Evolutionary conservation across 2,329 filamentous ascomycete genomes (phyloP), one percentile per base, ranked within the genome.

Genomic region (Lachnellula arida): DNA sequence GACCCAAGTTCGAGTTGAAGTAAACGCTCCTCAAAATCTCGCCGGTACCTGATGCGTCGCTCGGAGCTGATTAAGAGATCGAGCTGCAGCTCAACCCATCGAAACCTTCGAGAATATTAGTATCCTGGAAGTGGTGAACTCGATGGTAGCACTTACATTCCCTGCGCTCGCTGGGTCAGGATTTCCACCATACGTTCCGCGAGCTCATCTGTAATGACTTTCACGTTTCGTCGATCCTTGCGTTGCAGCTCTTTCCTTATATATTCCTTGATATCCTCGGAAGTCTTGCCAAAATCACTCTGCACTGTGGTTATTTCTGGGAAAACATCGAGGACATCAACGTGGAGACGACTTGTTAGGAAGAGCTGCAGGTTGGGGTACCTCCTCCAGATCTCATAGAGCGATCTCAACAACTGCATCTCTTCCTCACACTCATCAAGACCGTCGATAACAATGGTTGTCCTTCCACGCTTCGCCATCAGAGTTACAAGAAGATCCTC

Each of bases 61-160:
- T 57, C 55, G 19, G 55, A 49, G 39, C 32, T 57, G 3, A 57
- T 54, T 1, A 57, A 17, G 44, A 57, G 51, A 35, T 57, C 51
- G 28, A 57, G 55, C 22, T 57, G 55, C 2, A 57, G 40, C 19
- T 57, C 55, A 23, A 57, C 51, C 55, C 55, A 57, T 4, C 55
- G 55, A 40, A 57, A 32, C 28, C 28, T 32, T 11, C 9, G 28
- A 32, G 8, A 11, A 32, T 32, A 32, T 32, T 8, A 32, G 28
- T 32, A 32, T 32, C 28, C 5, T 32, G 9, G 11, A 32, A 11
- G 9, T 32, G 28, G 28, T 25, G 8, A 32, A 32, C 2, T 11
- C 11, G 28, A 32, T 32, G 28, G 28, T 11, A 32, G 28, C 9
- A 32, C 28, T 32, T 32, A 57, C 51, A 58, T 55, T 43, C 56